These are phyloP conservation scores for Polyporus tsugae DNA, from an alignment of 1,284 basidiomycete species.

Conservation along the genomic window DNA sequence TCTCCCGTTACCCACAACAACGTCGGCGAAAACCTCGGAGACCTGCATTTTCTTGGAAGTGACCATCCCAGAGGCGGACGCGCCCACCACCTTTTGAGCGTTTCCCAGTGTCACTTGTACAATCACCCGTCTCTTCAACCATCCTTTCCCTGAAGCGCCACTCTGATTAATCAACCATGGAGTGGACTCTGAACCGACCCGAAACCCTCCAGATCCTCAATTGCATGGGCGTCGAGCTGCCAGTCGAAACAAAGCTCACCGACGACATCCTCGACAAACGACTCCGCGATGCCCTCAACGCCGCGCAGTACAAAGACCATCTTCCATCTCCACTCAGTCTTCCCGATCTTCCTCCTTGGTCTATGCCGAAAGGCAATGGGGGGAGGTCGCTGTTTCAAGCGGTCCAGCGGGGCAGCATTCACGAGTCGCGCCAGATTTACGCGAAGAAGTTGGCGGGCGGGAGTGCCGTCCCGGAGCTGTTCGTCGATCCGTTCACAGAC, in stretches of 20 bases:
- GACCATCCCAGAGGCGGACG: too few species aligned
- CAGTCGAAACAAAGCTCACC: conserved; percentile 37
- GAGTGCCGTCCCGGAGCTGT: conserved; percentile 15
- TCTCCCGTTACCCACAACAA: background rate
- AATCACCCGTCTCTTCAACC: background rate
- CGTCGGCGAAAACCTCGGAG: too few species aligned
- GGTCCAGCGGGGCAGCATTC: conserved; percentile 27
- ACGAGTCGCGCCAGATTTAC: conserved; percentile 19
- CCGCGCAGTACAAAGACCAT: conserved; percentile 31
- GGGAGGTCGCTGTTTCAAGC: conserved; percentile 1
- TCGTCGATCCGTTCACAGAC: conserved; percentile 46
- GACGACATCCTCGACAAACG: conserved; percentile 40
- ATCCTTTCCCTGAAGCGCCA: background rate
- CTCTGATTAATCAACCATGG: background rate
- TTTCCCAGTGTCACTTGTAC: too few species aligned
- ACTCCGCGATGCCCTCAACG: conserved; percentile 38
- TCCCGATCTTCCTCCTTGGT: conserved; percentile 30
- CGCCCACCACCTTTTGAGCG: too few species aligned
- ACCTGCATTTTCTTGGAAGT: too few species aligned
- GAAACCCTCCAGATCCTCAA: conserved; percentile 26
- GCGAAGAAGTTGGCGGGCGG: background rate
- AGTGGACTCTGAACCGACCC: conserved; percentile 17
- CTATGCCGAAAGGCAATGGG: background rate
- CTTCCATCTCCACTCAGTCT: conserved; percentile 28
- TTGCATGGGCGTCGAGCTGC: conserved; percentile 40